Percentiles rank a stretch among this genome's conserved stretches.
phyloP scores from a whole-genome alignment of 2,329 filamentous ascomycete species.

The Neonectria punicea region DNA sequence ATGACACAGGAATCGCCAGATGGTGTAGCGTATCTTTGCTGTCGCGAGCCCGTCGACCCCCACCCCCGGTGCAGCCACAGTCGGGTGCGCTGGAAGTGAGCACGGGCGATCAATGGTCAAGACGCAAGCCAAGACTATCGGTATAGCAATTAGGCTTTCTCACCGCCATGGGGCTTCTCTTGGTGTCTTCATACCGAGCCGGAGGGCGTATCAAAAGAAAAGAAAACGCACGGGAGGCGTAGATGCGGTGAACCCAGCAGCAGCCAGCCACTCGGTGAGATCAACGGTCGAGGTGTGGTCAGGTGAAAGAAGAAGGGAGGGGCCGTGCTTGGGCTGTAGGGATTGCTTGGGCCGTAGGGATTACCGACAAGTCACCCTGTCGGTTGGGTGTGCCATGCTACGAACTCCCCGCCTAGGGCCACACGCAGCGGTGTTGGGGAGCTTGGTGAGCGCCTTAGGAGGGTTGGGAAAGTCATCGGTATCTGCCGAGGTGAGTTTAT shows the following conservation, averaged over 20 bases:
- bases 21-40: conserved; percentile 14
- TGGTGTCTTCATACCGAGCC: not conserved
- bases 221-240: not conserved
- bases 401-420: not conserved
- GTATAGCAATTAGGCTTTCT: conserved; percentile 5
- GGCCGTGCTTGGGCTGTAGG: not conserved
- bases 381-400: not conserved
- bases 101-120: conserved; percentile 25
- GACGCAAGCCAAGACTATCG: conserved; percentile 15
- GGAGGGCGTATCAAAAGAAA: not conserved
- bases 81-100: conserved; percentile 27
- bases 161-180: conserved; percentile 7
- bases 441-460: not conserved
- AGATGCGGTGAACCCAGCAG: conserved; percentile 23
- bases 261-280: conserved; percentile 9
- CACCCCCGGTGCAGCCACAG: conserved; percentile 33
- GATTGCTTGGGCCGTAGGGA: conserved; percentile 1
- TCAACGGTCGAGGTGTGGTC: conserved; percentile 9
- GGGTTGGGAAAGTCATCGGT: not conserved
- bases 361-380: conserved; percentile 2
- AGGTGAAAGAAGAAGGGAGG: not conserved
- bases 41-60: conserved; percentile 28
- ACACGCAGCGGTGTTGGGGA: not conserved
- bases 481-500: not conserved
- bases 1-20: conserved; percentile 10